These are phyloP conservation scores for Protomyces arabidopsidicola DNA, from an alignment of 1,139 yeast species.

Conservation along the genomic window DNA sequence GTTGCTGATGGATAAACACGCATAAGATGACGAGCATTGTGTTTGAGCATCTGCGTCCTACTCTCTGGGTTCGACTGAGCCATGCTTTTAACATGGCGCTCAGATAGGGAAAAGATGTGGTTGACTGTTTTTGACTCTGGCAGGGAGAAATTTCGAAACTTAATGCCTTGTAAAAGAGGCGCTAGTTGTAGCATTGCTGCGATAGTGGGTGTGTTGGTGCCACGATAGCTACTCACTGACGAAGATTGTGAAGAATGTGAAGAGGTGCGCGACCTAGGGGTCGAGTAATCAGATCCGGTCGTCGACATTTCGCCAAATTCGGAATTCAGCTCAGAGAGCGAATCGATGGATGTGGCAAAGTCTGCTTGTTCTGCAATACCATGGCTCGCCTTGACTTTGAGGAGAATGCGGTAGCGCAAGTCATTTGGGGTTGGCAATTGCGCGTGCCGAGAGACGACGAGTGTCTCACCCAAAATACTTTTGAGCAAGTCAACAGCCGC, in stretches of 20 bases:
- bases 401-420: slow-evolving; percentile 60
- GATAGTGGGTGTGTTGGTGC: neutral
- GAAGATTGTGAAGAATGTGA: slow-evolving; percentile 17
- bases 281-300: slow-evolving; percentile 6
- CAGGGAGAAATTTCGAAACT: slow-evolving; percentile 73
- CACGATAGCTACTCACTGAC: slow-evolving; percentile 2
- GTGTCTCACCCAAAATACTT: slow-evolving; percentile 55
- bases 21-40: slow-evolving; percentile 69
- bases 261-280: slow-evolving; percentile 9
- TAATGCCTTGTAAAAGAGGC: slow-evolving; percentile 65
- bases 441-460: slow-evolving; percentile 44
- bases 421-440: slow-evolving; percentile 67
- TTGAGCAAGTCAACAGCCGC: slow-evolving; percentile 52
- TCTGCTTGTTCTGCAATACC: neutral
- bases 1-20: slow-evolving; percentile 82
- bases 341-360: neutral
- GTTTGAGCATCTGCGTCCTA: slow-evolving; percentile 57
- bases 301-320: slow-evolving; percentile 7
- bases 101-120: slow-evolving; percentile 84
- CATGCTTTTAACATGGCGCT: slow-evolving; percentile 51
- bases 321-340: neutral
- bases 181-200: slow-evolving; percentile 43
- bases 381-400: slow-evolving; percentile 55
- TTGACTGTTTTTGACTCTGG: slow-evolving; percentile 78
- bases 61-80: slow-evolving; percentile 59